Base-by-base conservation (phyloP, 2,329 filamentous ascomycete genomes). In the Xylariaceae sp. region DNA sequence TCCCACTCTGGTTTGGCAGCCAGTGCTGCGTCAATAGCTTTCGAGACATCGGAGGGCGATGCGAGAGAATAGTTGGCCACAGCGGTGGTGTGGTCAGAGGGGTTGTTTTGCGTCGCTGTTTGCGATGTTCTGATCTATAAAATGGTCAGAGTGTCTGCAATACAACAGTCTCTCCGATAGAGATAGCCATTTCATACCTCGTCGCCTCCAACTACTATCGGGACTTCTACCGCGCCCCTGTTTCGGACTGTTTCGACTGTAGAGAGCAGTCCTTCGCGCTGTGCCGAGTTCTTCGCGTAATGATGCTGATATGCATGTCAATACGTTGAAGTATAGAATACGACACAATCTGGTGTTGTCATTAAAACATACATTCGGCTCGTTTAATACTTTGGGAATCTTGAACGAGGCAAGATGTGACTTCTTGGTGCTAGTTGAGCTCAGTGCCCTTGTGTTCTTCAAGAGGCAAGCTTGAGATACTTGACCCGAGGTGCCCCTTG, bases 1-100 rank as follows among this genome's bases (percentile, higher is more conserved):
- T 92, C 90, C 92, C 94, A 99, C 31, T 83, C 80, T 47, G 83
- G 77, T 74, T 95, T 94, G 42, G 91, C 91, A n/a, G 81, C 82
- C 39, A 97, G 80, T 22, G 92, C 92, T 35, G 89, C 81, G 27
- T 89, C 82, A 62, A 97, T 96, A 47, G 92, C 90, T 36, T 76
- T 76, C 55, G 81, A 78, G 58, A 97, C 87, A 63, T 97, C 85
- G 58, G 81, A 76, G 27, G 85, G 73, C 42, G 83, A 86, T 52
- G 92, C 92, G 58, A 88, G 87, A 59, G 90, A 89, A 75, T 94
- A 96, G 49, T 81, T 87, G 41, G 94, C 92, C 51, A 97, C 78
- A 10, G 82, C 78, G 40, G 82, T 79, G 54, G 81, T 76, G 71
- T 96, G 90, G 49, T 90, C 82, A 53, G 90, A 82, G 18, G 94